Evolutionary conservation across 768 basidiomycete genomes (phyloP).

Genomic region (Mycena amicta): DNA sequence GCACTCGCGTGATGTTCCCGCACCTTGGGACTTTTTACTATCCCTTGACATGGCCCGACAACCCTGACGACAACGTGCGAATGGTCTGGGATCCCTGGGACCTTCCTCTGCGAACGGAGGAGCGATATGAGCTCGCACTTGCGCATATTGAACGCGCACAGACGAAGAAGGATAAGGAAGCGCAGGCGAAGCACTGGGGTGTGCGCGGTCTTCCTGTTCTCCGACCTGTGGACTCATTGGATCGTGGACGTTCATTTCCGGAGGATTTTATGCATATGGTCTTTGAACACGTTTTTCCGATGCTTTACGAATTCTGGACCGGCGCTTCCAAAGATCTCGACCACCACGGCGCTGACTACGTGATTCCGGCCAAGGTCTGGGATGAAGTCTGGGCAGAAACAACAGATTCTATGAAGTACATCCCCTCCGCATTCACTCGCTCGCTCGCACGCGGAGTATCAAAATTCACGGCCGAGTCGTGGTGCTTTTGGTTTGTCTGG

Average conservation of each 20-base stretch:
- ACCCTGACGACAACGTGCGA: too few relatives aligned
- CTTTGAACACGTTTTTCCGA: slow-evolving; percentile 39
- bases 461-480: slow-evolving; percentile 42
- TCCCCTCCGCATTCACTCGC: slow-evolving; percentile 35
- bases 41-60: too few relatives aligned
- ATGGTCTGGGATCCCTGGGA: not conserved
- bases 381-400: slow-evolving; percentile 38
- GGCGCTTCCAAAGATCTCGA: slow-evolving; percentile 43
- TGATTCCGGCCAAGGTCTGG: slow-evolving; percentile 32
- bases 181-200: slow-evolving; percentile 26
- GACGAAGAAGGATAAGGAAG: not conserved
- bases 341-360: slow-evolving; percentile 28
- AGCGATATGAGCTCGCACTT: not conserved
- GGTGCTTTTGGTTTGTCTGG: slow-evolving; percentile 40
- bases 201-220: slow-evolving; percentile 34
- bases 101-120: not conserved
- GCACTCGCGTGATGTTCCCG: slow-evolving; percentile 21
- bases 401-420: slow-evolving; percentile 24
- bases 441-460: slow-evolving; percentile 27
- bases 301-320: slow-evolving; percentile 31
- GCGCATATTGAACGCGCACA: not conserved
- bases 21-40: not conserved
- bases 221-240: slow-evolving; percentile 26
- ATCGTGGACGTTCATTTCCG: slow-evolving; percentile 34
- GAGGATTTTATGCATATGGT: slow-evolving; percentile 51